Conservation (phyloP, 192 early-diverging fungal species). For the Coemansia sp. region DNA sequence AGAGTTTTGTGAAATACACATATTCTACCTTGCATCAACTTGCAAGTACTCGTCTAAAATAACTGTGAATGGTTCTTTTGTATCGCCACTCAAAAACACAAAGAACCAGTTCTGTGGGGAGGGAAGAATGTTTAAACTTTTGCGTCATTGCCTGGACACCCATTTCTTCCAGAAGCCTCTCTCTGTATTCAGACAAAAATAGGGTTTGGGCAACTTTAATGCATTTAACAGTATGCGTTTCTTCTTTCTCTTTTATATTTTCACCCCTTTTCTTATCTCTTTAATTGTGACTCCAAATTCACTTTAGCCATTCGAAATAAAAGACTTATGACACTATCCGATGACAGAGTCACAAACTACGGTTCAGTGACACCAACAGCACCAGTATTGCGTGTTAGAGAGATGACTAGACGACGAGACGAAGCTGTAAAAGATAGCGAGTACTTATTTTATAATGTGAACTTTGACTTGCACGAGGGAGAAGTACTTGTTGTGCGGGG, state of each 20-base stretch:
- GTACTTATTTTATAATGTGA: conserved; percentile 57
- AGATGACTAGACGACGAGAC: conserved; percentile 46
- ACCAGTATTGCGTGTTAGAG: conserved; percentile 29
- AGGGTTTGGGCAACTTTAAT: too few species aligned
- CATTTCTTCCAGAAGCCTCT: neutral
- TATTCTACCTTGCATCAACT: neutral
- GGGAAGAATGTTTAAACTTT: neutral
- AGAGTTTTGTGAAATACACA: neutral
- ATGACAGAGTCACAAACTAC: conserved; percentile 9
- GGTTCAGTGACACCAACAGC: conserved; percentile 8
- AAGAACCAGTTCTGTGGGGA: too few species aligned
- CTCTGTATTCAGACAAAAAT: neutral
- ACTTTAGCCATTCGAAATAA: neutral
- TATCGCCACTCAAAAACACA: too few species aligned
- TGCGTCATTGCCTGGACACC: neutral
- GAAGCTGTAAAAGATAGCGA: conserved; percentile 18
- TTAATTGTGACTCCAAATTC: neutral
- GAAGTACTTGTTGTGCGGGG: conserved; percentile 64
- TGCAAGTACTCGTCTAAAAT: neutral
- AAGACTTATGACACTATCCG: conserved; percentile 4
- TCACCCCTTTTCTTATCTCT: neutral
- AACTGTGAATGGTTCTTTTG: too few species aligned
- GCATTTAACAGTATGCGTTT: too few species aligned
- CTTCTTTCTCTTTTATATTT: neutral
- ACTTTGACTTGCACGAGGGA: conserved; percentile 54